Conservation (phyloP, 345 rosid species). For the Acer saccharum region DNA sequence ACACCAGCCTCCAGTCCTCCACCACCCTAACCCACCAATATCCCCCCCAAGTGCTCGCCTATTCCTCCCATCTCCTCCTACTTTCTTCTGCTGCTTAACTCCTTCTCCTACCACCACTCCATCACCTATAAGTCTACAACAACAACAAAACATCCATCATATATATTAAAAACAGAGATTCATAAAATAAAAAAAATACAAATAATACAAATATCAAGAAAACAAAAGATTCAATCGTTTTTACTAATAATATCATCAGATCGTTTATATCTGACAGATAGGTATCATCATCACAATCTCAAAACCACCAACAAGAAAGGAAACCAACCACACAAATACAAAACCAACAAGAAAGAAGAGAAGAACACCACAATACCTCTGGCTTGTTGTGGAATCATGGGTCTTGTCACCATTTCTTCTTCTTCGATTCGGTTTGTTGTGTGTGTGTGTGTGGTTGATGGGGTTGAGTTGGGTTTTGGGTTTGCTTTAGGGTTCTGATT, state of each 20-base stretch:
- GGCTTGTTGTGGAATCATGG: constrained; percentile 48
- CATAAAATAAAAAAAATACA: too few relatives aligned
- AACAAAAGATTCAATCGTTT: too few relatives aligned
- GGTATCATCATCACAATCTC: neutral
- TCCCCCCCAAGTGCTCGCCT: constrained; percentile 89
- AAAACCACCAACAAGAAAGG: neutral
- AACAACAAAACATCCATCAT: neutral
- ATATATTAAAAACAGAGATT: neutral
- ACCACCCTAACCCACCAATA: constrained; percentile 41
- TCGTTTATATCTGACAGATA: too few relatives aligned
- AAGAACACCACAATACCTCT: constrained; percentile 33
- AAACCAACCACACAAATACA: too few relatives aligned
- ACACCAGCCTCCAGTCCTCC: too few relatives aligned
- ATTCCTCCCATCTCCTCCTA: constrained; percentile 49
- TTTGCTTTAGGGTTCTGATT: too few relatives aligned
- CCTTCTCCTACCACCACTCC: constrained; percentile 41
- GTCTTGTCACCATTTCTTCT: constrained; percentile 61
- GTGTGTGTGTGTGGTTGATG: too few relatives aligned
- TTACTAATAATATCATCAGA: too few relatives aligned
- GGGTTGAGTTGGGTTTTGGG: too few relatives aligned
- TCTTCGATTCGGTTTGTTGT: too few relatives aligned
- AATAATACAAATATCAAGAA: too few relatives aligned
- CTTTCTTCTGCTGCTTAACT: constrained; percentile 58
- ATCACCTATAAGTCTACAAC: constrained; percentile 37
- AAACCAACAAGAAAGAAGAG: too few relatives aligned